Base-by-base conservation (phyloP, 2,329 filamentous ascomycete species). In the Aspergillus candidus region DNA sequence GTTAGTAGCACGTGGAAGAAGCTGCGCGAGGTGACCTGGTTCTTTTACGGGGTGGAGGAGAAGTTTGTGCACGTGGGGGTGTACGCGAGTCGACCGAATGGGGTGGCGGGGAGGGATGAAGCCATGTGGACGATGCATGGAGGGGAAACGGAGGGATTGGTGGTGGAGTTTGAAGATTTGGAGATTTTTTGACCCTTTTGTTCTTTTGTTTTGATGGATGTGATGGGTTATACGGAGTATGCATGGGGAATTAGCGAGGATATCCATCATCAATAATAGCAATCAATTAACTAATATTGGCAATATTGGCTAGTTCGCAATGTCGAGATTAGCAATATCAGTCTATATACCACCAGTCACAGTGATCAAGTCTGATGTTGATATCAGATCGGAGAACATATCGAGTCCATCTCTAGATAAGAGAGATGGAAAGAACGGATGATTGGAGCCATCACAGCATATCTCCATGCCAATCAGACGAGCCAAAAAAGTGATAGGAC, bases 31-130 rank as follows among this genome's bases (percentile, higher is more conserved):
- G 74, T 80, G 22, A 78, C 75, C n/a, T 79, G 75, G 71, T 80
- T 80, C 59, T 80, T 80, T 56, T 78, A 73, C 61, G 76, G 75
- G 6, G 73, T 78, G 11, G 76, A 79, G 50, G 75, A 78, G 50
- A 80, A 80, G 56, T 74, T 69, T 18, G 69, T 80, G 15, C 69
- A 76, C 52, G 75, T 80, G 17, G 77, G 77, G 3, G 77, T 78
- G 32, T 80, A 80, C 65, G 77, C 76, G 18, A 75, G 71, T 55
- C 68, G 77, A 22, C 77, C 77, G 41, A 72, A 73, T 35, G 75
- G 71, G 54, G 64, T 77, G 47, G 56, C 58, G 34, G 60, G 63
- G 42, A 61, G 59, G 8, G 57, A 18, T 18, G 18, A 56, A 11
- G 67, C 67, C 14, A 60, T 69, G 59, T 69, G 61, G 61, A 58